A percentile compares a stretch with the other conserved stretches of the same genome.
phyloP scores from a whole-genome alignment of 2,329 filamentous ascomycete genomes.

The Colletotrichum magnum region DNA sequence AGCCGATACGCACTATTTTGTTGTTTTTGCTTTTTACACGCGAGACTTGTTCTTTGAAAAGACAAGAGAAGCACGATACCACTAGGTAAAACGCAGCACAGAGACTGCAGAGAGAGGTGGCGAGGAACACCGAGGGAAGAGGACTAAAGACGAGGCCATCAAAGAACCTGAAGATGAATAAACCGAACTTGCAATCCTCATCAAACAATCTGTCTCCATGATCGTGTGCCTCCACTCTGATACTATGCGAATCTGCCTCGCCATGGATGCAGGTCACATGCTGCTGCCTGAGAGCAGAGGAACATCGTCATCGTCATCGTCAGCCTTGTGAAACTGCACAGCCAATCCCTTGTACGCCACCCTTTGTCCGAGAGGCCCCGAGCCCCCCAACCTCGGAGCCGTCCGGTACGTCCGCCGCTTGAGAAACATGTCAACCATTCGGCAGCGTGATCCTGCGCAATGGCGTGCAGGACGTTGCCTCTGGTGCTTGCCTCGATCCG shows the following conservation, averaged over 20 bases:
- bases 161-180: constrained; percentile 12
- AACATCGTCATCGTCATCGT: background rate
- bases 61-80: constrained; percentile 11
- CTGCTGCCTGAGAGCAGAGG: background rate
- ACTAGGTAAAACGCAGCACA: constrained; percentile 18
- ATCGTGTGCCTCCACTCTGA: background rate
- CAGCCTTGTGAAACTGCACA: constrained; percentile 5
- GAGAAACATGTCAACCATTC: background rate
- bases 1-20: constrained; percentile 6
- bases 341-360: background rate
- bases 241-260: background rate
- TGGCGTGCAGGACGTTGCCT: constrained; percentile 7
- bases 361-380: constrained; percentile 15
- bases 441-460: constrained; percentile 19
- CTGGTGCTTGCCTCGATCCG: constrained; percentile 1
- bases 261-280: too few species aligned
- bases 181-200: background rate
- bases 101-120: constrained; percentile 13
- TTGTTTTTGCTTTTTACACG: background rate
- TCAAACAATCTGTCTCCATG: background rate
- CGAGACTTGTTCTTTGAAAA: too few species aligned
- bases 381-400: constrained; percentile 20
- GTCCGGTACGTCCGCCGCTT: constrained; percentile 5
- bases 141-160: background rate
- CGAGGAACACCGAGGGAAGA: background rate